Evolutionary conservation across 257 asterid genomes (phyloP).

Genomic region (Fraxinus quadrangulata): DNA sequence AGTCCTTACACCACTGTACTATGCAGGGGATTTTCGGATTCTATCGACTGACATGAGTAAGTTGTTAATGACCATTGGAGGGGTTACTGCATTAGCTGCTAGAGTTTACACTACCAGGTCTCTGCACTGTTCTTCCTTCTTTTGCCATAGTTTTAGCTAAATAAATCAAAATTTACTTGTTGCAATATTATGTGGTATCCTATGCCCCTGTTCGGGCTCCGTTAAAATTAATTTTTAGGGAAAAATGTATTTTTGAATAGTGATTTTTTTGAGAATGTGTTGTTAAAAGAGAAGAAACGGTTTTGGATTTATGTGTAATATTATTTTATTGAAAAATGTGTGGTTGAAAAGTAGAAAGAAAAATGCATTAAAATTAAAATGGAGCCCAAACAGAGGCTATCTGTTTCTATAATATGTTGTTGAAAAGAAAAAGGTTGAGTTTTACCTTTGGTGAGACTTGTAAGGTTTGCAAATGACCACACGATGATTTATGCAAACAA

Average conservation of each 20-base stretch:
- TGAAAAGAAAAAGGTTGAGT: not conserved
- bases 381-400: too few species aligned
- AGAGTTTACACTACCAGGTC: conserved; percentile 96
- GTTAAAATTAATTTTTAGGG: too few species aligned
- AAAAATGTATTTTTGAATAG: too few species aligned
- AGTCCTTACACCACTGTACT: conserved; percentile 24
- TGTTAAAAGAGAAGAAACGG: too few species aligned
- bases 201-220: too few species aligned
- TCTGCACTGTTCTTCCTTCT: conserved; percentile 19
- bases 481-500: not conserved
- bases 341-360: too few species aligned
- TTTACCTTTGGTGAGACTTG: not conserved
- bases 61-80: conserved; percentile 88
- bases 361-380: too few species aligned
- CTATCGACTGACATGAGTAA: conserved; percentile 82
- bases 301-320: too few species aligned
- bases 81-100: conserved; percentile 97
- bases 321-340: too few species aligned
- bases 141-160: not conserved
- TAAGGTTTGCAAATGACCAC: not conserved
- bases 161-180: not conserved
- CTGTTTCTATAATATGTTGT: not conserved
- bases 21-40: conserved; percentile 75
- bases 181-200: not conserved
- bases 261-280: too few species aligned